Conservation (phyloP, 139 green algal genomes). For the Pedinophyceae sp. region DNA sequence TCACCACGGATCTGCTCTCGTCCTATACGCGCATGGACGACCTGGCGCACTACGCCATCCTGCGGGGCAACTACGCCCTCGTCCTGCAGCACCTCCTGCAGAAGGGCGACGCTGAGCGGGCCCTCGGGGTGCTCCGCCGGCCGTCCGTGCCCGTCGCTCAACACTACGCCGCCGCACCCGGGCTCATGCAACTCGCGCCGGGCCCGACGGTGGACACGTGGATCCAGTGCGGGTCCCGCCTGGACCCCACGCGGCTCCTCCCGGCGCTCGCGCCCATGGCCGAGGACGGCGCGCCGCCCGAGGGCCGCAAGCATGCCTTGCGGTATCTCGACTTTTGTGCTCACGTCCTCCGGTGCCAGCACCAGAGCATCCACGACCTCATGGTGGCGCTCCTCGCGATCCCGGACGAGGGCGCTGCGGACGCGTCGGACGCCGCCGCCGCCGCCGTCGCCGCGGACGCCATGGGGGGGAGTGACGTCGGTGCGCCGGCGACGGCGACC, state of each 20-base stretch:
- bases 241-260: slow-evolving; percentile 41
- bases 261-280: slow-evolving; percentile 62
- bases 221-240: slow-evolving; percentile 20
- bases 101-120: slow-evolving; percentile 25
- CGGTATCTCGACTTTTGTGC: slow-evolving; percentile 65
- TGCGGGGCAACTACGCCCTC: slow-evolving; percentile 60
- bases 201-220: slow-evolving; percentile 50
- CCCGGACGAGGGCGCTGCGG: no score
- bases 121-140: slow-evolving; percentile 64
- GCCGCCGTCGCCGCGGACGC: no score
- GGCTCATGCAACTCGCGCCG: slow-evolving; percentile 41
- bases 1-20: slow-evolving; percentile 58
- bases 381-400: slow-evolving; percentile 55
- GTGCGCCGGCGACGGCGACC: no score
- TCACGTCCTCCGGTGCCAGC: slow-evolving; percentile 24
- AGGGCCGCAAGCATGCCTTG: slow-evolving; percentile 27
- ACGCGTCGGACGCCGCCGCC: no score
- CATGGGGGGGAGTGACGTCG: no score
- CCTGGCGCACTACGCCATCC: slow-evolving; percentile 58
- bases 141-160: slow-evolving; percentile 46
- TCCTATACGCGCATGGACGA: slow-evolving; percentile 75
- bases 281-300: slow-evolving; percentile 19
- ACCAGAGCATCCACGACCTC: slow-evolving; percentile 45
- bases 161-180: slow-evolving; percentile 69
- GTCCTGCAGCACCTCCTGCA: slow-evolving; percentile 68